phyloP scores from a whole-genome alignment of 495 filamentous ascomycete species.

The Rusavskia elegans region DNA sequence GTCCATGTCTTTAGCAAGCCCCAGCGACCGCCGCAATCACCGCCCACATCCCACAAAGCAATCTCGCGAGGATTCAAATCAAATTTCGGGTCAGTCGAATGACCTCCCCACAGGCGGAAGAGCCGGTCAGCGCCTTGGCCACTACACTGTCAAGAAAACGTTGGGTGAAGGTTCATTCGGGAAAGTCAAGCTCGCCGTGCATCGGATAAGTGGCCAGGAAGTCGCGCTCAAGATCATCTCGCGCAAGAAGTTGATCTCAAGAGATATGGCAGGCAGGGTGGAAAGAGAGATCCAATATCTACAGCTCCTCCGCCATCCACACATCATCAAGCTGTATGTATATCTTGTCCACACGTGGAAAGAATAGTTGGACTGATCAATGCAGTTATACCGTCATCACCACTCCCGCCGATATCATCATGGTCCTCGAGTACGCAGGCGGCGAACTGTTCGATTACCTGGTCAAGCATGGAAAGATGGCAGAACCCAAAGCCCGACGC shows the following conservation, averaged over 20 bases:
- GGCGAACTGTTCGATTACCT: constrained; percentile 97
- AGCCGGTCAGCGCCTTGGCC: constrained; percentile 67
- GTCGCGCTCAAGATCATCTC: constrained; percentile 96
- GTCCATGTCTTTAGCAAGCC: constrained; percentile 62
- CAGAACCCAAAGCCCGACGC: constrained; percentile 75
- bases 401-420: constrained; percentile 83
- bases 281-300: constrained; percentile 97
- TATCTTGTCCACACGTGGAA: neutral
- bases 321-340: constrained; percentile 94
- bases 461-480: constrained; percentile 75
- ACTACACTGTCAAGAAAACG: constrained; percentile 78
- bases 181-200: constrained; percentile 92
- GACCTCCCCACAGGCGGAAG: constrained; percentile 16
- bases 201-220: constrained; percentile 78
- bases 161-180: constrained; percentile 94
- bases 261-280: constrained; percentile 93
- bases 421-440: constrained; percentile 96
- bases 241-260: constrained; percentile 80
- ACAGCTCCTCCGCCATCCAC: constrained; percentile 85
- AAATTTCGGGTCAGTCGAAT: constrained; percentile 9
- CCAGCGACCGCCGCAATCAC: constrained; percentile 40
- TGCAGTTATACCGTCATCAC: constrained; percentile 87
- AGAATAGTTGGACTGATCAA: too few species aligned
- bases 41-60: constrained; percentile 16
- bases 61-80: constrained; percentile 3